Conservation (phyloP, 2,329 filamentous ascomycete species). For the Didymella sp. region DNA sequence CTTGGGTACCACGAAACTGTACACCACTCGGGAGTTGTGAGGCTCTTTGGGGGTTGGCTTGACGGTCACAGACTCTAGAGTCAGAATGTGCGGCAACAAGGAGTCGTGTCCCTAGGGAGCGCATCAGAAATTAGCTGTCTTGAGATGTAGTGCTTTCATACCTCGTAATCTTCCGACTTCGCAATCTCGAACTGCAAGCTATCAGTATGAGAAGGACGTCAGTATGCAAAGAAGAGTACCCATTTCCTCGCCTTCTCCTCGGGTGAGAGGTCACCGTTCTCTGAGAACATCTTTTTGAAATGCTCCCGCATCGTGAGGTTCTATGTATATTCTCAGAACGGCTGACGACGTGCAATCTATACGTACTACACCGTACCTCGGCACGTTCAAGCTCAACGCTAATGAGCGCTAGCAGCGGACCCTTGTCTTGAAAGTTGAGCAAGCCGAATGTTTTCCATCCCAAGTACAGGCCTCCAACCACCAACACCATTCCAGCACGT, state of each 20-base stretch:
- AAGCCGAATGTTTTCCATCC: conserved; percentile 4
- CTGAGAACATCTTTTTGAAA: conserved; percentile 6
- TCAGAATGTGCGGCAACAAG: conserved; percentile 39
- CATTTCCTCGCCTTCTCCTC: conserved; percentile 32
- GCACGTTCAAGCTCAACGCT: conserved; percentile 11
- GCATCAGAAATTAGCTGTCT: not conserved
- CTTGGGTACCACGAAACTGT: conserved; percentile 54
- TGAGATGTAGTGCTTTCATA: conserved; percentile 6
- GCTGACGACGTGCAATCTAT: conserved; percentile 2
- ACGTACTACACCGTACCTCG: conserved; percentile 21
- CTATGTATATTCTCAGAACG: not conserved
- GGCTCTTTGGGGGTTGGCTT: conserved; percentile 37
- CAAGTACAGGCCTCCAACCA: not conserved
- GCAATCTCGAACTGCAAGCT: conserved; percentile 31
- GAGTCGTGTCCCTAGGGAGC: conserved; percentile 43
- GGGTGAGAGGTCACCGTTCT: conserved; percentile 21
- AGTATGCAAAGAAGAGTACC: conserved; percentile 4
- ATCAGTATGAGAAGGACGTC: not conserved
- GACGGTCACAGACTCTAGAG: conserved; percentile 44
- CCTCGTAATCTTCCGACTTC: conserved; percentile 33
- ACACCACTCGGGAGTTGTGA: conserved; percentile 50
- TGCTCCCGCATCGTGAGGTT: conserved; percentile 9
- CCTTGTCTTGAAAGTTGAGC: not conserved
- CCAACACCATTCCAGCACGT: too few relatives aligned
- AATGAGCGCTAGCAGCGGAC: conserved; percentile 4